phyloP scores from a whole-genome alignment of 495 filamentous ascomycete species.

The Penicillium macrosclerotiorum region DNA sequence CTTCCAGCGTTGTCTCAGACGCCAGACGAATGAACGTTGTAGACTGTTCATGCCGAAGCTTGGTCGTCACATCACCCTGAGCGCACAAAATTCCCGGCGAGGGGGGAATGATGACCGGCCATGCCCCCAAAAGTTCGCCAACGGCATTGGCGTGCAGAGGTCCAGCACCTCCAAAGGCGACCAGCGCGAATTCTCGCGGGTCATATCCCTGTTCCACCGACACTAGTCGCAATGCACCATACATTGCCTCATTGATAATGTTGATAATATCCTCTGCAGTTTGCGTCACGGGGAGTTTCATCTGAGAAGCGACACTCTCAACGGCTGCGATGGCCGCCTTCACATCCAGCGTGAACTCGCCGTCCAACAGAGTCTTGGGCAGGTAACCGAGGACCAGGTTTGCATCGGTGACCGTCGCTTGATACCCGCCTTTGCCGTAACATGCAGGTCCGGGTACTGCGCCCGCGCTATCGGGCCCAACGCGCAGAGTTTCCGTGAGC shows the following conservation, averaged over 20 bases:
- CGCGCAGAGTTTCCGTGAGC: slow-evolving; percentile 46
- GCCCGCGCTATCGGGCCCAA: slow-evolving; percentile 51
- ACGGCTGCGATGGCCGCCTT: slow-evolving; percentile 36
- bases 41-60: slow-evolving; percentile 45
- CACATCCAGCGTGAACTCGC: slow-evolving; percentile 43
- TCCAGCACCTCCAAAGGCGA: slow-evolving; percentile 52
- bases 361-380: slow-evolving; percentile 43
- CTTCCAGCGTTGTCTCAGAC: slow-evolving; percentile 22
- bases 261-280: slow-evolving; percentile 49
- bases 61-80: slow-evolving; percentile 48
- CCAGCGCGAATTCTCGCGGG: slow-evolving; percentile 50
- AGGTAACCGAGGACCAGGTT: slow-evolving; percentile 51
- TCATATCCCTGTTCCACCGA: slow-evolving; percentile 53
- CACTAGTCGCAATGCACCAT: slow-evolving; percentile 49
- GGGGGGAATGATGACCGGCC: slow-evolving; percentile 51
- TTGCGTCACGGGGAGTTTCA: slow-evolving; percentile 40
- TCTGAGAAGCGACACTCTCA: slow-evolving; percentile 38
- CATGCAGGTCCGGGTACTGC: slow-evolving; percentile 47
- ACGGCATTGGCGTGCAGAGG: slow-evolving; percentile 49
- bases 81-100: slow-evolving; percentile 51
- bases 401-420: slow-evolving; percentile 50
- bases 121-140: slow-evolving; percentile 47
- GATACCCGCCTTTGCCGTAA: slow-evolving; percentile 45
- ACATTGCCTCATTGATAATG: slow-evolving; percentile 51
- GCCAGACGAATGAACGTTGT: slow-evolving; percentile 40